Evolutionary conservation across 495 filamentous ascomycete genomes (phyloP).

Genomic region (Penicillium steckii): DNA sequence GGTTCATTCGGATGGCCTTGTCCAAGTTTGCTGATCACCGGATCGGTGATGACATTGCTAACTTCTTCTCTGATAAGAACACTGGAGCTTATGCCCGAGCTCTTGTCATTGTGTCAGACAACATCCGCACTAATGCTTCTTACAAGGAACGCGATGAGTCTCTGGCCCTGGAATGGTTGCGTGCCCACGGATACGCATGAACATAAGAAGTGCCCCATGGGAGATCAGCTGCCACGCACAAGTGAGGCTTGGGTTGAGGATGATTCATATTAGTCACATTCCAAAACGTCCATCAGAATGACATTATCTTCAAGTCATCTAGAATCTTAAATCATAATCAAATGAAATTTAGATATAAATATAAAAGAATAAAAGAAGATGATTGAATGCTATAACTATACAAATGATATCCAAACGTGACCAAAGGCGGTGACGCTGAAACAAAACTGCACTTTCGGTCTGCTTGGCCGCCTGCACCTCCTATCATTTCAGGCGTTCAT

Average conservation of each 20-base stretch:
- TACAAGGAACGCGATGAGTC: constrained; percentile 74
- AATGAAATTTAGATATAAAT: no score
- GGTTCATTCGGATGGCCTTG: constrained; percentile 75
- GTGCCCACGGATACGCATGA: constrained; percentile 58
- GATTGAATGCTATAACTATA: no score
- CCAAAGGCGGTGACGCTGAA: constrained; percentile 24
- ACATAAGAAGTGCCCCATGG: no score
- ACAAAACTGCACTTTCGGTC: constrained; percentile 35
- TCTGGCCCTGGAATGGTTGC: constrained; percentile 69
- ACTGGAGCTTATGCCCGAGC: constrained; percentile 77
- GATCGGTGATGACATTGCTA: constrained; percentile 71
- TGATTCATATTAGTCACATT: no score
- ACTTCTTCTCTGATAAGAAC: constrained; percentile 82
- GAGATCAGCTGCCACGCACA: constrained; percentile 15
- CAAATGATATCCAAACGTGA: neutral
- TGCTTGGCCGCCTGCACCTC: constrained; percentile 32
- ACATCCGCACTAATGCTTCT: constrained; percentile 69
- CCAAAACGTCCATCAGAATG: neutral
- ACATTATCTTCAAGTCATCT: no score
- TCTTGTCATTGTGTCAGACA: constrained; percentile 75
- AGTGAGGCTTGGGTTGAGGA: constrained; percentile 4
- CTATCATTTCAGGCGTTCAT: constrained; percentile 37
- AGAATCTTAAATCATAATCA: no score
- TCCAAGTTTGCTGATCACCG: constrained; percentile 70
- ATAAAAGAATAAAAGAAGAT: no score